phyloP scores from a whole-genome alignment of 176 grass and related monocot genomes.

The Lolium perenne region DNA sequence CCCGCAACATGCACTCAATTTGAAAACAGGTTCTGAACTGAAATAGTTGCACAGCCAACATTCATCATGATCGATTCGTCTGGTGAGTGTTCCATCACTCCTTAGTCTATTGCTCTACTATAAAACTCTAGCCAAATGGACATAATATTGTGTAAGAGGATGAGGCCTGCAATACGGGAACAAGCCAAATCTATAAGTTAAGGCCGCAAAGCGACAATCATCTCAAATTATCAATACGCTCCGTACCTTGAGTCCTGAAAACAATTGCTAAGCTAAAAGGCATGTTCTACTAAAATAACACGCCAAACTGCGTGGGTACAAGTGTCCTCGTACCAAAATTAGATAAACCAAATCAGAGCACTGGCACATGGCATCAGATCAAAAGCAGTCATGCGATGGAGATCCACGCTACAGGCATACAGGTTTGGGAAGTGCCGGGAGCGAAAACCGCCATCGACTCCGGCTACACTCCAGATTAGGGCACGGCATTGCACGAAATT shows the following conservation, averaged over 20 bases:
- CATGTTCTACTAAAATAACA: not conserved
- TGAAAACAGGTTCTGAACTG: conserved; percentile 7
- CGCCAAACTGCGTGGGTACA: not conserved
- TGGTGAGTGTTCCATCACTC: not conserved
- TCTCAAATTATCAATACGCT: conserved; percentile 6
- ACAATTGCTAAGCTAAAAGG: conserved; percentile 11
- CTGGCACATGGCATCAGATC: too few relatives aligned
- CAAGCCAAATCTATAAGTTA: not conserved
- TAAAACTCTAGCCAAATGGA: not conserved
- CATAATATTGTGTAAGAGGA: not conserved
- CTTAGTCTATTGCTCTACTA: not conserved
- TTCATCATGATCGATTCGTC: not conserved
- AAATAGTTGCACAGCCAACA: not conserved
- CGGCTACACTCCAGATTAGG: conserved; percentile 19
- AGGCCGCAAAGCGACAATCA: not conserved
- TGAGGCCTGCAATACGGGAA: conserved; percentile 12
- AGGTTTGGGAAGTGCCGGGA: not conserved
- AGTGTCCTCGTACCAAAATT: not conserved
- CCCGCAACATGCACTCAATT: not conserved
- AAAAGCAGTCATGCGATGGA: not conserved
- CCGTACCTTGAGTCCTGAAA: not conserved
- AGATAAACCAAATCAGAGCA: not conserved
- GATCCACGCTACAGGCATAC: not conserved
- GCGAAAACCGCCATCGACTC: not conserved
- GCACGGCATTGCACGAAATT: not conserved